Conservation (phyloP, 495 filamentous ascomycete genomes). For the Parmelia sp. region DNA sequence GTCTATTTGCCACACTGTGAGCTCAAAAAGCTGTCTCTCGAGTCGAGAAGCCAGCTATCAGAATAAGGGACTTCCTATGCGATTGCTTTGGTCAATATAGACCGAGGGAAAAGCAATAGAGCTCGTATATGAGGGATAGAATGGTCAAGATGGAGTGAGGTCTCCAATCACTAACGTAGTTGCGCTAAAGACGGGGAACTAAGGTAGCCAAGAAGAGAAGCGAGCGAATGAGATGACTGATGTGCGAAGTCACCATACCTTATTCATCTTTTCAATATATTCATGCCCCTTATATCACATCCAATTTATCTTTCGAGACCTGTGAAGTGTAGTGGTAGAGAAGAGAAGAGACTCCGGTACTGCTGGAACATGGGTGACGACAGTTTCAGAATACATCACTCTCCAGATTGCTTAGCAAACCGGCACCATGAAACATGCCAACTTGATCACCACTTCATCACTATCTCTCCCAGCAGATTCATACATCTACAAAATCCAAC, state of each 20-base stretch:
- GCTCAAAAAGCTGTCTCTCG: neutral
- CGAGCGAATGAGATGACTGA: neutral
- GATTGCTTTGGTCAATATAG: neutral
- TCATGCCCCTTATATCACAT: too few species aligned
- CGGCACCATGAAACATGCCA: conserved; percentile 4
- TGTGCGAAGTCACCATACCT: neutral
- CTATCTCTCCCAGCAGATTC: conserved; percentile 41
- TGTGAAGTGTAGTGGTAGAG: too few species aligned
- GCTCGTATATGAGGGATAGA: neutral
- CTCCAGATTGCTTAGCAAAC: neutral
- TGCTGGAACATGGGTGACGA: neutral
- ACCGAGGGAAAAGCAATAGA: neutral
- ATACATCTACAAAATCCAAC: conserved; percentile 48
- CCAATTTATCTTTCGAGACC: too few species aligned
- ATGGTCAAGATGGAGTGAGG: neutral
- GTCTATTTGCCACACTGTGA: too few species aligned
- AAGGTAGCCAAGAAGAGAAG: neutral
- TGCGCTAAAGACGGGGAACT: neutral
- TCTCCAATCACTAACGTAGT: neutral
- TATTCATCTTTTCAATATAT: too few species aligned
- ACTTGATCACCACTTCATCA: conserved; percentile 32
- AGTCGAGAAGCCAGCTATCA: neutral
- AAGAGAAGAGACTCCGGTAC: neutral
- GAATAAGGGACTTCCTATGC: neutral
- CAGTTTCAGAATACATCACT: neutral